Evolutionary conservation across 495 filamentous ascomycete genomes (phyloP).

Genomic region (Penicillium silybi): DNA sequence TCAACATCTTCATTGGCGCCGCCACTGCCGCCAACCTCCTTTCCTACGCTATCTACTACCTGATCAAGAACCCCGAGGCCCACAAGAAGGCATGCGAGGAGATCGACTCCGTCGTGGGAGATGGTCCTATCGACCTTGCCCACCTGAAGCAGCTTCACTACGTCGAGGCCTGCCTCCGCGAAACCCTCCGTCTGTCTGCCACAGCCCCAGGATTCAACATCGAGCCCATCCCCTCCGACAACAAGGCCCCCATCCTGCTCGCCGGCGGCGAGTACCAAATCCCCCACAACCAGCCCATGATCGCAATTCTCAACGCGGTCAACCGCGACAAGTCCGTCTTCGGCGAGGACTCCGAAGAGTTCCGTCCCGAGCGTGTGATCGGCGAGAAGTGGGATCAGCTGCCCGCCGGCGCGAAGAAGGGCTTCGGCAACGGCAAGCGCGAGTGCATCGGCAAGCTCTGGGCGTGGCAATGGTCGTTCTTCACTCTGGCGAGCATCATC

Average conservation of each 20-base stretch:
- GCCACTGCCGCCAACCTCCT: slow-evolving; percentile 44
- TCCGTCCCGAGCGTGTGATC: slow-evolving; percentile 67
- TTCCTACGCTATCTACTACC: slow-evolving; percentile 43
- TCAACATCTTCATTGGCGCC: slow-evolving; percentile 46
- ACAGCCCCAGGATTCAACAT: slow-evolving; percentile 63
- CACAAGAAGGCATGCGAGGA: slow-evolving; percentile 37
- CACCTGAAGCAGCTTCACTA: slow-evolving; percentile 66
- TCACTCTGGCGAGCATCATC: slow-evolving; percentile 37
- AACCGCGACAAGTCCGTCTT: slow-evolving; percentile 69
- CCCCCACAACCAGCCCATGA: background rate
- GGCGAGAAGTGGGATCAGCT: slow-evolving; percentile 58
- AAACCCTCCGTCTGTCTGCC: slow-evolving; percentile 65
- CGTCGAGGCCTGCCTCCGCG: slow-evolving; percentile 63
- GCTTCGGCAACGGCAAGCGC: slow-evolving; percentile 68
- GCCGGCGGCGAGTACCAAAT: slow-evolving; percentile 55
- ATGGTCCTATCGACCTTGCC: slow-evolving; percentile 33
- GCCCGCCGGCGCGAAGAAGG: slow-evolving; percentile 59
- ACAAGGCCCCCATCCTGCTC: slow-evolving; percentile 47
- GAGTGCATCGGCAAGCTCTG: slow-evolving; percentile 62
- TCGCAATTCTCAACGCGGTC: slow-evolving; percentile 52
- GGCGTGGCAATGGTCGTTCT: slow-evolving; percentile 57
- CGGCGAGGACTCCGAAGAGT: slow-evolving; percentile 54
- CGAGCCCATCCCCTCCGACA: slow-evolving; percentile 41
- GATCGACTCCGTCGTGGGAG: slow-evolving; percentile 38
- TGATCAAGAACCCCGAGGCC: slow-evolving; percentile 35